A percentile compares a stretch with the other conserved stretches of the same genome.
phyloP scores from a whole-genome alignment of 2,329 filamentous ascomycete species.

The Metarhizium anisopliae region DNA sequence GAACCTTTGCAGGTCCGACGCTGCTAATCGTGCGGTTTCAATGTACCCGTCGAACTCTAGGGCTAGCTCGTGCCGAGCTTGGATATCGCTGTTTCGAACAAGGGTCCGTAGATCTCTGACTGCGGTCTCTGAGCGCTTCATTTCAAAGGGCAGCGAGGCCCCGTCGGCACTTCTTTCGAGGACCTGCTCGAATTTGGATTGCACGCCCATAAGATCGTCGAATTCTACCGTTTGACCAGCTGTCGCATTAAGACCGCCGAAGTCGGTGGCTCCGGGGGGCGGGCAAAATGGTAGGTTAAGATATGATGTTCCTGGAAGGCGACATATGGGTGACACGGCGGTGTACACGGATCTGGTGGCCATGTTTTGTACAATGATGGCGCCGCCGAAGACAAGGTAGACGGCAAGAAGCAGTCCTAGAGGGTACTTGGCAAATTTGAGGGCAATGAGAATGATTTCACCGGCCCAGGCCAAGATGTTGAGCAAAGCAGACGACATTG shows the following conservation, averaged over 20 bases:
- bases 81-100: constrained; percentile 60
- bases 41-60: constrained; percentile 72
- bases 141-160: constrained; percentile 62
- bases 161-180: constrained; percentile 58
- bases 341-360: constrained; percentile 50
- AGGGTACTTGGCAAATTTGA: constrained; percentile 55
- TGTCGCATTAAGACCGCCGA: constrained; percentile 9
- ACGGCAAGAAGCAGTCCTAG: constrained; percentile 52
- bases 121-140: constrained; percentile 67
- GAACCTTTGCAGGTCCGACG: constrained; percentile 62
- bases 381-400: constrained; percentile 49
- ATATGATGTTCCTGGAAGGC: constrained; percentile 54
- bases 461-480: constrained; percentile 38
- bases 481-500: constrained; percentile 29
- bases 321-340: constrained; percentile 60
- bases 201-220: constrained; percentile 63
- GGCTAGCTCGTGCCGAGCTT: constrained; percentile 60
- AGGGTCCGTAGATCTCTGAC: constrained; percentile 67
- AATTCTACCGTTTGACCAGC: constrained; percentile 48
- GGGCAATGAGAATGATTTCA: constrained; percentile 48
- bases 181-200: constrained; percentile 69
- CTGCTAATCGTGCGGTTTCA: constrained; percentile 54
- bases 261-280: constrained; percentile 13
- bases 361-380: constrained; percentile 53
- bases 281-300: constrained; percentile 58